Conservation (phyloP, 2,329 filamentous ascomycete genomes). For the Neofusicoccum parvum region DNA sequence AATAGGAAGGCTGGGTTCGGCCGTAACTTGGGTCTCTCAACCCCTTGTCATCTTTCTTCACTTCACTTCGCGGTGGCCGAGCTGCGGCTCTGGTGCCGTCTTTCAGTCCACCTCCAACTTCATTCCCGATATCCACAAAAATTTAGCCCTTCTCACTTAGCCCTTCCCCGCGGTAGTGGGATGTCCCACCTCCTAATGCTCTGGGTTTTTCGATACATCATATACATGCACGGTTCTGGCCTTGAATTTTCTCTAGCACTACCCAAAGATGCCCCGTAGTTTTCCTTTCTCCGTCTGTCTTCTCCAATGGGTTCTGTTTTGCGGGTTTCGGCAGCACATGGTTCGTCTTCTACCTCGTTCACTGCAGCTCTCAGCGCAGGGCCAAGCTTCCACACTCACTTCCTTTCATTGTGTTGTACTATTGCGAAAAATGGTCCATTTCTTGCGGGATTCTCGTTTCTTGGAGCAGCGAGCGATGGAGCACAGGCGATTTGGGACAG, state of each 20-base stretch:
- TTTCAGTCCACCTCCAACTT: not conserved
- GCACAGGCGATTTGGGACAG: slow-evolving; percentile 20
- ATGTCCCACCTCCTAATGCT: slow-evolving; percentile 6
- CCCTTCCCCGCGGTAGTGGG: not conserved
- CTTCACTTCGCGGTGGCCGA: not conserved
- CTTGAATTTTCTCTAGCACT: not conserved
- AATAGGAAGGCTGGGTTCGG: slow-evolving; percentile 23
- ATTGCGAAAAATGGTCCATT: slow-evolving; percentile 16
- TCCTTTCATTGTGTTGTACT: slow-evolving; percentile 19
- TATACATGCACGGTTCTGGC: slow-evolving; percentile 8
- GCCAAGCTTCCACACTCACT: slow-evolving; percentile 14
- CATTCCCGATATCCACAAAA: slow-evolving; percentile 15
- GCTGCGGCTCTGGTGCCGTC: not conserved
- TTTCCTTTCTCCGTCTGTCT: not conserved
- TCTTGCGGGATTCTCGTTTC: slow-evolving; percentile 18
- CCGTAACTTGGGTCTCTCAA: slow-evolving; percentile 12
- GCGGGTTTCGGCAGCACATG: slow-evolving; percentile 15
- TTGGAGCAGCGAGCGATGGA: slow-evolving; percentile 21
- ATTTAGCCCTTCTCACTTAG: slow-evolving; percentile 8
- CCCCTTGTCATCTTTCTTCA: not conserved
- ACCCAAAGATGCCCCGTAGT: slow-evolving; percentile 11
- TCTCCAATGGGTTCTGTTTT: not conserved
- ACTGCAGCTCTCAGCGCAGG: not conserved
- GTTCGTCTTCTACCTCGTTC: not conserved
- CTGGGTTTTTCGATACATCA: not conserved